Evolutionary conservation across 306 rosid species (phyloP).

Genomic region (Gastrolobium villosum): DNA sequence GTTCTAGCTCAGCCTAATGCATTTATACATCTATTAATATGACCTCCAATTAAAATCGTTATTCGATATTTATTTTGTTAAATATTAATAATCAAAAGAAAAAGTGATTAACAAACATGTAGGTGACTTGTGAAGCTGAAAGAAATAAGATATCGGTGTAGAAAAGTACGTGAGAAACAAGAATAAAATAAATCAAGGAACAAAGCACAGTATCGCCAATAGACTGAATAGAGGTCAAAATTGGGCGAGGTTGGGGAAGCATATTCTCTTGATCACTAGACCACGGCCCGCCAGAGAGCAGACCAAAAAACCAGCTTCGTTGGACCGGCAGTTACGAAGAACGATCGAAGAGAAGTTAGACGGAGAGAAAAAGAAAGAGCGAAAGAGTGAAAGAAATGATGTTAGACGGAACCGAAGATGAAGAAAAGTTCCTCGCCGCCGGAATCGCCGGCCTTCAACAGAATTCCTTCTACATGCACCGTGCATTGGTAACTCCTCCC

Average conservation of each 20-base stretch:
- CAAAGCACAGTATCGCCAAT: no score
- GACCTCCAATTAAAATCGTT: no score
- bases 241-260: constrained; percentile 2
- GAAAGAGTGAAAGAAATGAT: constrained; percentile 60
- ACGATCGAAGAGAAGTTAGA: constrained; percentile 42
- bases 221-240: background rate
- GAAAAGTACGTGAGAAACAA: no score
- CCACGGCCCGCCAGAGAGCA: no score
- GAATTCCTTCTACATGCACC: constrained; percentile 98
- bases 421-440: constrained; percentile 94
- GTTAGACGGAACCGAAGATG: constrained; percentile 86
- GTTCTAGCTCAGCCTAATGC: no score
- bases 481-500: constrained; percentile 78
- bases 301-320: background rate
- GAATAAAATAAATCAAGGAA: no score
- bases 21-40: no score
- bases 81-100: no score
- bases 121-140: no score
- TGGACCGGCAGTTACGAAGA: constrained; percentile 48
- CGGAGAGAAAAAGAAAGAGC: background rate
- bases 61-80: no score
- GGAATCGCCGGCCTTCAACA: constrained; percentile 99
- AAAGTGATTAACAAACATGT: no score
- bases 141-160: no score
- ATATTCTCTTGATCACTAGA: background rate